Base-by-base conservation (phyloP, 1,284 basidiomycete genomes). In the Irpex sp. region DNA sequence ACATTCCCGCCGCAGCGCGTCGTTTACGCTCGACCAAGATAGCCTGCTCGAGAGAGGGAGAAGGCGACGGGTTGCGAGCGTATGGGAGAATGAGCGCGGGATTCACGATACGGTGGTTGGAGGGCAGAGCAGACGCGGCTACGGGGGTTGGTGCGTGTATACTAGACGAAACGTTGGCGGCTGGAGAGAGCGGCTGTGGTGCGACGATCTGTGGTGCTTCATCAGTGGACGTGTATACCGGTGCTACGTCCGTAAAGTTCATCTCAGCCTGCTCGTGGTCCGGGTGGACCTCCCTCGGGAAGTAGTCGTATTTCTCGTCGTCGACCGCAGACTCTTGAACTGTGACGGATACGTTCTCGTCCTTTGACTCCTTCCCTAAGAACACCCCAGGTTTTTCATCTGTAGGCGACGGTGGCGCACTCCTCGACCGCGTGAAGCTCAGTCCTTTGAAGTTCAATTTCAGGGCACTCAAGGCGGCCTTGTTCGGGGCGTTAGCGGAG, bases 1-100 rank as follows among this genome's bases (percentile, higher is more conserved):
- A 17, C 4, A 62, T 49, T 1, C 68, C 70, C 5, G 73, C 71
- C 8, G 68, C 73, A 1, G 77, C 72, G 57, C 80, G 77, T 44
- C 80, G 79, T 62, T 82, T 86, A 67, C 87, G 80, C 59, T 88
- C 86, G 60, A 86, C 71, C 57, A 88, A 70, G 56, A 87, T 79
- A 0, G 85, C 86, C 67, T 75, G 73, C 66, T 89, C 88, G 11
- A 90, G 77, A n/a, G 85, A 81, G 2, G 82, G 81, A 8, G 79
- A 78, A 19, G 85, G 83, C 1, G 82, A 81, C 6, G 74, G 69
- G 64, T 78, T 77, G 21, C 79, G 77, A 1, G 66, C 63, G 15
- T 70, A 63, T 31, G 62, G 57, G n/a, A 70, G 58, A 19, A 57
- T 54, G 31, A 64, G 57, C 19, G 64, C 40, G 31, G 64, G 34